Conservation (phyloP, 345 rosid genomes). For the Ceriops zippeliana region DNA sequence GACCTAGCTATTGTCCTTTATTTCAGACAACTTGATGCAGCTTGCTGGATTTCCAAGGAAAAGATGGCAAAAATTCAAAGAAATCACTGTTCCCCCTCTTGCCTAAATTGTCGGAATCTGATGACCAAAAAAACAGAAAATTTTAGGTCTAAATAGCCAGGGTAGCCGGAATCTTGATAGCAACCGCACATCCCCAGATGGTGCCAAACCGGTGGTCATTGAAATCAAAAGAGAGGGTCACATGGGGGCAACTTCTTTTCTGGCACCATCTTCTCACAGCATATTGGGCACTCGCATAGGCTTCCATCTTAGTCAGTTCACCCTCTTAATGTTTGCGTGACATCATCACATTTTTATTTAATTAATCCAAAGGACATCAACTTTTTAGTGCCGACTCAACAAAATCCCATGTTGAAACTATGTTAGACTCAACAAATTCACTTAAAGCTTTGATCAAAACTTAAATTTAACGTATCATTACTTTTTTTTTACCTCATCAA, state of each 20-base stretch:
- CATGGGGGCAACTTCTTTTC: conserved; percentile 20
- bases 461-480: too few relatives aligned
- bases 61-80: background rate
- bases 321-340: too few relatives aligned
- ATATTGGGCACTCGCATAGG: conserved; percentile 2
- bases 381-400: too few relatives aligned
- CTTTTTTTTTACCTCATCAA: too few relatives aligned
- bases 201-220: conserved; percentile 18
- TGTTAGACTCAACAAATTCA: too few relatives aligned
- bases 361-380: too few relatives aligned
- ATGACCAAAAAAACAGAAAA: background rate
- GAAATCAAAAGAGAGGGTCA: conserved; percentile 7
- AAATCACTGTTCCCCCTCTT: background rate
- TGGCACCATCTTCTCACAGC: conserved; percentile 9
- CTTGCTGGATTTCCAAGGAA: background rate
- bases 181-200: conserved; percentile 20
- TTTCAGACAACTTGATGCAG: too few relatives aligned
- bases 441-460: too few relatives aligned
- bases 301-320: background rate
- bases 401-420: too few relatives aligned
- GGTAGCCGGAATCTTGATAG: conserved; percentile 13
- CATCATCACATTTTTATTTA: too few relatives aligned
- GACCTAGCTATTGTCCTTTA: too few relatives aligned
- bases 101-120: background rate
- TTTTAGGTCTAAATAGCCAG: background rate